Evolutionary conservation across 1,284 basidiomycete species (phyloP).

Genomic region (Fistulina hepatica): DNA sequence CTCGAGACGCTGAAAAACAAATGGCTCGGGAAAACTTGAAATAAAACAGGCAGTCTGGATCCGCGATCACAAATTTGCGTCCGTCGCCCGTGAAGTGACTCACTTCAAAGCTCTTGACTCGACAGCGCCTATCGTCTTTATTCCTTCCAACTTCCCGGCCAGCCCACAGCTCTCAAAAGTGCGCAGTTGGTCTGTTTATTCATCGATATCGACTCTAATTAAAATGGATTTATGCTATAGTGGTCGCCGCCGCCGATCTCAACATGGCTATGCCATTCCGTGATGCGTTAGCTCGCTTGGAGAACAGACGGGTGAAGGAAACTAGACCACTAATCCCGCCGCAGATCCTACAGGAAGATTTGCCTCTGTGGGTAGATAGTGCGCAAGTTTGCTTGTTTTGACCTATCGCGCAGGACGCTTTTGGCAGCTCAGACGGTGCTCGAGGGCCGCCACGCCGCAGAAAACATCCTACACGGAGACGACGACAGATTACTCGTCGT

Average conservation of each 20-base stretch:
- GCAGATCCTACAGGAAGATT: slow-evolving; percentile 85
- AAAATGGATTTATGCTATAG: too few species aligned
- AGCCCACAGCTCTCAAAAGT: too few species aligned
- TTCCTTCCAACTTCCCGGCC: too few species aligned
- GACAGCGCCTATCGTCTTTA: too few species aligned
- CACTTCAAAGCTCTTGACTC: too few species aligned
- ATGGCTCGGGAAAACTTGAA: too few species aligned
- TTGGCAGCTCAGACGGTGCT: slow-evolving; percentile 73
- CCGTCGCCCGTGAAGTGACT: too few species aligned
- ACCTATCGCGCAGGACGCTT: slow-evolving; percentile 38
- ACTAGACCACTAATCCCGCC: slow-evolving; percentile 86
- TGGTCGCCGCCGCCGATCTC: slow-evolving; percentile 21
- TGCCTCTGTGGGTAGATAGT: slow-evolving; percentile 46
- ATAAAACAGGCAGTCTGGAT: too few species aligned
- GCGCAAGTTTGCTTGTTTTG: slow-evolving; percentile 7
- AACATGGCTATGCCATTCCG: slow-evolving; percentile 57
- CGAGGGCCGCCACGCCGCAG: slow-evolving; percentile 71
- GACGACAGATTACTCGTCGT: slow-evolving; percentile 88
- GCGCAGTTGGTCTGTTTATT: slow-evolving; percentile 8
- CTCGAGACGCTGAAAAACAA: too few species aligned
- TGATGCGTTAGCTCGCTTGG: slow-evolving; percentile 70
- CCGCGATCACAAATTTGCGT: too few species aligned
- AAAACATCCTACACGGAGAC: slow-evolving; percentile 71
- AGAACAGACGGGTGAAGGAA: slow-evolving; percentile 79
- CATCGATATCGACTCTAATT: slow-evolving; percentile 10